These are phyloP conservation scores for Penicillium sp. DNA, from an alignment of 2,329 filamentous ascomycete genomes.

Conservation along the genomic window DNA sequence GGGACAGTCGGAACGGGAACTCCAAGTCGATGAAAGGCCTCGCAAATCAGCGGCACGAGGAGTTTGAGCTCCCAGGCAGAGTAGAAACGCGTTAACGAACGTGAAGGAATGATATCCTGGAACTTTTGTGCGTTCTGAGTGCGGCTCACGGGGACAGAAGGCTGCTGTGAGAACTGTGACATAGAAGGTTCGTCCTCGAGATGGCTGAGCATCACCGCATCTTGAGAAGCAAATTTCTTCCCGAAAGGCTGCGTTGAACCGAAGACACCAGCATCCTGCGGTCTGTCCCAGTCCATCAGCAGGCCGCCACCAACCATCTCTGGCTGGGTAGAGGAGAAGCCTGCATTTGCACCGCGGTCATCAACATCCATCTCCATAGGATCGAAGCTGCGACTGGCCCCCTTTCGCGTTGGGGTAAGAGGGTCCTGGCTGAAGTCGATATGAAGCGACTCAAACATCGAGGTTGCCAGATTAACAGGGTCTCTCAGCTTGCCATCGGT, in stretches of 20 bases:
- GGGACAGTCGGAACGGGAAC: slow-evolving; percentile 62
- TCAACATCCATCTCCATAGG: slow-evolving; percentile 67
- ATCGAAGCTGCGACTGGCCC: slow-evolving; percentile 44
- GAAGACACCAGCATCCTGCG: slow-evolving; percentile 50
- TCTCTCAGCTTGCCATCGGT: slow-evolving; percentile 71
- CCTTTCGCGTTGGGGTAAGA: slow-evolving; percentile 45
- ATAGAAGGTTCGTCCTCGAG: slow-evolving; percentile 81
- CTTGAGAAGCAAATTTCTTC: slow-evolving; percentile 34
- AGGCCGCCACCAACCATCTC: slow-evolving; percentile 70
- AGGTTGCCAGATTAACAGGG: slow-evolving; percentile 79
- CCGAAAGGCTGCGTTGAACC: slow-evolving; percentile 49
- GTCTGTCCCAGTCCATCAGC: slow-evolving; percentile 84
- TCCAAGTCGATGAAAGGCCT: slow-evolving; percentile 79
- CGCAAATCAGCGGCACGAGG: slow-evolving; percentile 73
- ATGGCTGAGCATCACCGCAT: slow-evolving; percentile 53
- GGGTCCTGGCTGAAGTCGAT: slow-evolving; percentile 78
- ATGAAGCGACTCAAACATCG: slow-evolving; percentile 85
- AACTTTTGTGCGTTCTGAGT: slow-evolving; percentile 88
- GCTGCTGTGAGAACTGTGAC: slow-evolving; percentile 76
- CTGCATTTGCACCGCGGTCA: slow-evolving; percentile 40
- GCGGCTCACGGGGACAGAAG: slow-evolving; percentile 73
- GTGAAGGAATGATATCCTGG: slow-evolving; percentile 82
- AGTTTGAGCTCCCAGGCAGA: slow-evolving; percentile 71
- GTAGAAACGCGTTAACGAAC: slow-evolving; percentile 87
- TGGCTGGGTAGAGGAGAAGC: slow-evolving; percentile 78